Evolutionary conservation across 805 yeast genomes (phyloP).

Genomic region (Tetrapisispora namnaoensis): DNA sequence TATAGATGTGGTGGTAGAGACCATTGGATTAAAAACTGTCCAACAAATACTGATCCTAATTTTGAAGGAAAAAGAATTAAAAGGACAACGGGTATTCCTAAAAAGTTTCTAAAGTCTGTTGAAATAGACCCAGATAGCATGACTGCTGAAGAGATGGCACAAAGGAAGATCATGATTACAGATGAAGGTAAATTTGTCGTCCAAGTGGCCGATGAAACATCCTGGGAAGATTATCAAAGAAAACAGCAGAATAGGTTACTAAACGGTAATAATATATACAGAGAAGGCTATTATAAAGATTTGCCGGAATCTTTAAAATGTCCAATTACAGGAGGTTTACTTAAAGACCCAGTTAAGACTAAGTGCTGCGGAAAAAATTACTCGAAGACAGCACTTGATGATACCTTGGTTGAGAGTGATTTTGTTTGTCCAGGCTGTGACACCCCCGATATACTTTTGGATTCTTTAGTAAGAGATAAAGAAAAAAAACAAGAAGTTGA

Average conservation of each 20-base stretch:
- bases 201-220: slow-evolving; percentile 86
- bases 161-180: slow-evolving; percentile 65
- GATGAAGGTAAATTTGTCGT: slow-evolving; percentile 94
- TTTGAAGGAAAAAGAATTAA: slow-evolving; percentile 88
- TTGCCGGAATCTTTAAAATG: slow-evolving; percentile 55
- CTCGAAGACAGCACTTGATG: slow-evolving; percentile 56
- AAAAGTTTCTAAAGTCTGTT: slow-evolving; percentile 77
- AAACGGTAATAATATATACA: slow-evolving; percentile 35
- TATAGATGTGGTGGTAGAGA: slow-evolving; percentile 93
- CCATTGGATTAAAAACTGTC: slow-evolving; percentile 95
- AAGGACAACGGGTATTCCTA: slow-evolving; percentile 96
- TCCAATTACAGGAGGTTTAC: slow-evolving; percentile 56
- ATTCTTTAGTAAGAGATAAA: slow-evolving; percentile 52
- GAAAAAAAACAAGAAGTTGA: slow-evolving; percentile 49
- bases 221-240: slow-evolving; percentile 83
- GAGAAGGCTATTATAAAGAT: slow-evolving; percentile 35
- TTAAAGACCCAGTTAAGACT: slow-evolving; percentile 66
- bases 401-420: slow-evolving; percentile 64
- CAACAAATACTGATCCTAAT: slow-evolving; percentile 84
- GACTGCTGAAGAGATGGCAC: slow-evolving; percentile 54
- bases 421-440: slow-evolving; percentile 87
- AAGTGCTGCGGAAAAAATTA: slow-evolving; percentile 64
- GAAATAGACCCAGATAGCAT: slow-evolving; percentile 40
- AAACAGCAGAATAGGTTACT: slow-evolving; percentile 33
- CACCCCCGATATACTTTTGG: slow-evolving; percentile 63